These are phyloP conservation scores for Termitomyces heimii DNA, from an alignment of 768 basidiomycete genomes.

Conservation along the genomic window DNA sequence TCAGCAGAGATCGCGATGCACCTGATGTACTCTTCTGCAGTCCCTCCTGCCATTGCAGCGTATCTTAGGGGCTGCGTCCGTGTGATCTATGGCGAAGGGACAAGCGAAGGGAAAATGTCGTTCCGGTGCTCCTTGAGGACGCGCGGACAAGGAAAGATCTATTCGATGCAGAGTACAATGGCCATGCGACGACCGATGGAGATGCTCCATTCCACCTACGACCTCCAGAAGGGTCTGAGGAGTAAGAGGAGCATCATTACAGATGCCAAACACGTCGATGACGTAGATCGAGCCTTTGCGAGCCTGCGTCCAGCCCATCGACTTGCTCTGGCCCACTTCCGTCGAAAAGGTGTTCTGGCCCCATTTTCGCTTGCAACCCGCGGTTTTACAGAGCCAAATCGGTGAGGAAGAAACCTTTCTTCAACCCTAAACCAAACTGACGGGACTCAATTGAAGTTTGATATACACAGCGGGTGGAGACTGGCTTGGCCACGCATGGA, in stretches of 20 bases:
- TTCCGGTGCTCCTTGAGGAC: conserved; percentile 29
- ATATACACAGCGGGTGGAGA: conserved; percentile 38
- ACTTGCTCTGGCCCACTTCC: conserved; percentile 27
- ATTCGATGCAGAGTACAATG: conserved; percentile 30
- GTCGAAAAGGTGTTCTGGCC: conserved; percentile 32
- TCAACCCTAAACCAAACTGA: neutral
- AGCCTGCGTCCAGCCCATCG: conserved; percentile 36
- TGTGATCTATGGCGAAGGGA: conserved; percentile 26
- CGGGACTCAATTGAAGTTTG: conserved; percentile 20
- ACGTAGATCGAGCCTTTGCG: conserved; percentile 32
- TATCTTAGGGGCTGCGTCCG: conserved; percentile 30
- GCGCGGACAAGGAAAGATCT: conserved; percentile 27
- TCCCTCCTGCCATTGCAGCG: conserved; percentile 27
- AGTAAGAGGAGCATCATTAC: conserved; percentile 24
- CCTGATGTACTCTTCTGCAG: conserved; percentile 35
- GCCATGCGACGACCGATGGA: conserved; percentile 31
- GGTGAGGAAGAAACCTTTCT: conserved; percentile 17
- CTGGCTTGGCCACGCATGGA: conserved; percentile 36
- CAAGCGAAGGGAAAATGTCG: conserved; percentile 26
- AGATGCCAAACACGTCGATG: conserved; percentile 32
- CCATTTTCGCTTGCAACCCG: conserved; percentile 29
- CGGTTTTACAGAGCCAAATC: conserved; percentile 31
- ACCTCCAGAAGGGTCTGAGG: conserved; percentile 21
- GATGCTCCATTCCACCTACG: conserved; percentile 25
- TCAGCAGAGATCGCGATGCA: conserved; percentile 35